Percentiles rank a stretch among this genome's conserved stretches.
These are phyloP conservation scores for Cryptococcus neoformans DNA, from an alignment of 1,284 basidiomycete genomes.

Conservation along the genomic window DNA sequence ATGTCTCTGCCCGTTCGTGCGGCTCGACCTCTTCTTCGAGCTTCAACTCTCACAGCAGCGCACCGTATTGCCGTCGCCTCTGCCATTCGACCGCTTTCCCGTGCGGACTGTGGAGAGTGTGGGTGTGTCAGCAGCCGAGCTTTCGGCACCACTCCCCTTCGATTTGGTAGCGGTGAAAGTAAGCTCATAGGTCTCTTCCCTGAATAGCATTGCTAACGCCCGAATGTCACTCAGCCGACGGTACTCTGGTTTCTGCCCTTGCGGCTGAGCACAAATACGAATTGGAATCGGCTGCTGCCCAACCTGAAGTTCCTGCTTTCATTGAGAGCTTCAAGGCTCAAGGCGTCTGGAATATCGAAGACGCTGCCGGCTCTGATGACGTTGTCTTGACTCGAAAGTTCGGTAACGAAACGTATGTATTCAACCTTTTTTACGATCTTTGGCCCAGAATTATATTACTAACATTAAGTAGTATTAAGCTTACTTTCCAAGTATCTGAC, in stretches of 20 bases:
- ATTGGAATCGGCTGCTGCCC: constrained; percentile 57
- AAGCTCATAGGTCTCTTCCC: constrained; percentile 11
- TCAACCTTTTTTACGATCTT: neutral
- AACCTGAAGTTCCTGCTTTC: constrained; percentile 66
- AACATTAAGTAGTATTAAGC: constrained; percentile 32
- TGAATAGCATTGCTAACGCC: neutral
- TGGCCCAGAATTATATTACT: constrained; percentile 1
- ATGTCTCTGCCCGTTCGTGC: constrained; percentile 24
- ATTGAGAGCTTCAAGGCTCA: constrained; percentile 69
- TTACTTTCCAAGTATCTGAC: constrained; percentile 50
- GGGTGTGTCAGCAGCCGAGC: constrained; percentile 12
- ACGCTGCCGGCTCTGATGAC: constrained; percentile 74
- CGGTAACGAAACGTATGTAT: constrained; percentile 80
- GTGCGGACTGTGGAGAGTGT: constrained; percentile 1
- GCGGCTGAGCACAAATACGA: constrained; percentile 84
- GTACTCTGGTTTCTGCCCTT: constrained; percentile 66
- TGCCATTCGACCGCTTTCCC: constrained; percentile 5
- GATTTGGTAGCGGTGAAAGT: constrained; percentile 43
- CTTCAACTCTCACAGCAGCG: constrained; percentile 13
- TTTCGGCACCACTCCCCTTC: constrained; percentile 33
- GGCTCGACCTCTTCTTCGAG: constrained; percentile 29
- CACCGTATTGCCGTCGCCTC: constrained; percentile 11
- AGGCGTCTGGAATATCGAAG: constrained; percentile 80
- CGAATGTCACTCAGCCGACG: constrained; percentile 13
- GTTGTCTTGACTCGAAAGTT: constrained; percentile 76